These are phyloP conservation scores for Spiromastix sp. DNA, from an alignment of 2,329 filamentous ascomycete genomes.

Conservation along the genomic window DNA sequence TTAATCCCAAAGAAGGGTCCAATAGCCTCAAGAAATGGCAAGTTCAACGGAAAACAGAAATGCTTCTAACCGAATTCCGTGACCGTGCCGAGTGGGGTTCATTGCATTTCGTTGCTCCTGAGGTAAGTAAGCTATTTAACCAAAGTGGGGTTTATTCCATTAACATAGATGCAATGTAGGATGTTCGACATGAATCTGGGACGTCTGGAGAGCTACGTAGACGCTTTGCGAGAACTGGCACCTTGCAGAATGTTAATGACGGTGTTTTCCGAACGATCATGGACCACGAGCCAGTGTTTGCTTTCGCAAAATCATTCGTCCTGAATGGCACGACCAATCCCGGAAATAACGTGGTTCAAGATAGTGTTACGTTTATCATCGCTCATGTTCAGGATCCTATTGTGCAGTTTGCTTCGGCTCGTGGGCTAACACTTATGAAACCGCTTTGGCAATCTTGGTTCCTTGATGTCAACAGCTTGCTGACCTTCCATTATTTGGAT, in stretches of 20 bases:
- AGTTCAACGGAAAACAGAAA: slow-evolving; percentile 39
- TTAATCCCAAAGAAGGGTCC: slow-evolving; percentile 28
- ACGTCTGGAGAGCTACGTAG: slow-evolving; percentile 56
- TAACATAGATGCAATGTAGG: slow-evolving; percentile 17
- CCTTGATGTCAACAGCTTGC: slow-evolving; percentile 47
- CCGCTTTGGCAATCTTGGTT: slow-evolving; percentile 75
- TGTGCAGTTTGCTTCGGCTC: slow-evolving; percentile 65
- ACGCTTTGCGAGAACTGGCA: slow-evolving; percentile 58
- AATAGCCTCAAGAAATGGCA: slow-evolving; percentile 34
- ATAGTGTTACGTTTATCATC: slow-evolving; percentile 62
- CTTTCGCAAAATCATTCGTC: slow-evolving; percentile 58
- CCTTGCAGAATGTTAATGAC: slow-evolving; percentile 57
- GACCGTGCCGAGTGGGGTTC: slow-evolving; percentile 80
- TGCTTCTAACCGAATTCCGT: slow-evolving; percentile 61
- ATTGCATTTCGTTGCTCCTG: slow-evolving; percentile 63
- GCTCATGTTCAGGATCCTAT: slow-evolving; percentile 69
- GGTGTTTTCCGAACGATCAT: slow-evolving; percentile 57
- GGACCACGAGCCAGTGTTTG: slow-evolving; percentile 72
- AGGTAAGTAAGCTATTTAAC: slow-evolving; percentile 22
- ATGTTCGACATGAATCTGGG: slow-evolving; percentile 58
- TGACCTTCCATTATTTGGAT: slow-evolving; percentile 68
- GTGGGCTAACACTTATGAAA: slow-evolving; percentile 66
- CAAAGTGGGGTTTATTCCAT: background rate
- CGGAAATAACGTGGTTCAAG: slow-evolving; percentile 23
- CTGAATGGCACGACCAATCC: slow-evolving; percentile 24